These are phyloP conservation scores for Hanseniaspora clermontiae DNA, from an alignment of 805 yeast genomes.

Conservation along the genomic window DNA sequence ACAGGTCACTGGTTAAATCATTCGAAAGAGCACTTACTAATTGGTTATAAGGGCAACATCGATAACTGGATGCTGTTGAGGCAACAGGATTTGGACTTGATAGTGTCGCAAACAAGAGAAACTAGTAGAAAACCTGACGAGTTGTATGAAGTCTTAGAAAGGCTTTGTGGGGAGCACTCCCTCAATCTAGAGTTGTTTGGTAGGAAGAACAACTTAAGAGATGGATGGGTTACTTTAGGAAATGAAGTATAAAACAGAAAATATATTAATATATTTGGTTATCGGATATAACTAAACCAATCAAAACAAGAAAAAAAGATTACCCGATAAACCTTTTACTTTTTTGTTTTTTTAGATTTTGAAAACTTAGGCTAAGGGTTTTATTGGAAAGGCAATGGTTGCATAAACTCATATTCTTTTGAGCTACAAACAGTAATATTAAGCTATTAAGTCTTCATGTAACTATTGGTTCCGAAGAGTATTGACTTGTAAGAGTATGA, in stretches of 20 bases:
- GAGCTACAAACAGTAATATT: no score
- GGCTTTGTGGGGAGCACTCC: conserved; percentile 65
- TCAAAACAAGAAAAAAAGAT: not conserved
- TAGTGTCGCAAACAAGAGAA: conserved; percentile 76
- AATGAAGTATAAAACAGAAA: conserved; percentile 49
- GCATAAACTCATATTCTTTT: no score
- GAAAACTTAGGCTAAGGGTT: not conserved
- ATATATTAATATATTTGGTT: not conserved
- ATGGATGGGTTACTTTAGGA: conserved; percentile 87
- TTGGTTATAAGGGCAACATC: conserved; percentile 64
- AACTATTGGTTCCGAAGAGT: no score
- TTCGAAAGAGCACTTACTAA: conserved; percentile 78
- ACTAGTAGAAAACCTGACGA: conserved; percentile 89
- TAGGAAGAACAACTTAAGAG: conserved; percentile 67
- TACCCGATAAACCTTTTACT: not conserved
- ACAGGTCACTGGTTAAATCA: conserved; percentile 97
- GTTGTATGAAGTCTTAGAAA: conserved; percentile 69
- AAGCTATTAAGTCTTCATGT: no score
- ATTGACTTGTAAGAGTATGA: no score
- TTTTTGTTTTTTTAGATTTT: not conserved
- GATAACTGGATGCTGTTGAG: conserved; percentile 54
- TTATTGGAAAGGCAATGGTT: no score
- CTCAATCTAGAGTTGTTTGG: conserved; percentile 85
- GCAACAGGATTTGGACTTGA: conserved; percentile 57
- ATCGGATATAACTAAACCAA: not conserved